Evolutionary conservation across 306 rosid genomes (phyloP), one percentile per base, ranked within the genome.

Genomic region (Psophocarpus tetragonolobus): DNA sequence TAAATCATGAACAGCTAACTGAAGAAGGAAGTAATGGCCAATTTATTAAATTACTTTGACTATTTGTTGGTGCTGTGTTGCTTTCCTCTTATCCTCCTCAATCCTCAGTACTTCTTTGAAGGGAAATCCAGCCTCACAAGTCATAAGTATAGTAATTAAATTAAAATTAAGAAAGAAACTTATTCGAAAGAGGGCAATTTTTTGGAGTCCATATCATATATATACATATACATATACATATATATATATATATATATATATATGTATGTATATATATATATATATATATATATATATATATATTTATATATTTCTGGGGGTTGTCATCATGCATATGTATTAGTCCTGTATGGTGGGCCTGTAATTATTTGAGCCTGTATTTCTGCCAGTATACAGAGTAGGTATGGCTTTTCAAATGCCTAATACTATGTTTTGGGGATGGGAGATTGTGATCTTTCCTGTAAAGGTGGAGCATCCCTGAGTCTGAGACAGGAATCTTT

Each of bases 171-270:
- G 61, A 29, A 32, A 8, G 18, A 42, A 65, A 35, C 15, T 44
- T 48, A 9, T 69, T 60, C 27, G 24, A 27, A 54, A 27, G 75
- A 21, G 27, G 62, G 64, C 45, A 23, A 20, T 17, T 45, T 72
- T 71, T 71, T 24, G 68, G 66, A 48, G 50, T 76, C 30, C 6
- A 18, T 20, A 60, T 69, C 61, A 33, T 45, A n/a, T 33, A 27
- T n/a, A n/a, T n/a, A n/a, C n/a, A n/a, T n/a, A n/a, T n/a, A n/a
- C n/a, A n/a, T n/a, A n/a, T n/a, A n/a, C n/a, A n/a, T n/a, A n/a
- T n/a, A n/a, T n/a, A n/a, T n/a, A n/a, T n/a, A n/a, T n/a, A n/a
- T n/a, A n/a, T n/a, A n/a, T n/a, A n/a, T n/a, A n/a, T n/a, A n/a
- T n/a, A n/a, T n/a, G n/a, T n/a, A n/a, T n/a, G n/a, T n/a, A n/a